Evolutionary conservation across 2,329 filamentous ascomycete species (phyloP).

Genomic region (Scedosporium minutisporum): DNA sequence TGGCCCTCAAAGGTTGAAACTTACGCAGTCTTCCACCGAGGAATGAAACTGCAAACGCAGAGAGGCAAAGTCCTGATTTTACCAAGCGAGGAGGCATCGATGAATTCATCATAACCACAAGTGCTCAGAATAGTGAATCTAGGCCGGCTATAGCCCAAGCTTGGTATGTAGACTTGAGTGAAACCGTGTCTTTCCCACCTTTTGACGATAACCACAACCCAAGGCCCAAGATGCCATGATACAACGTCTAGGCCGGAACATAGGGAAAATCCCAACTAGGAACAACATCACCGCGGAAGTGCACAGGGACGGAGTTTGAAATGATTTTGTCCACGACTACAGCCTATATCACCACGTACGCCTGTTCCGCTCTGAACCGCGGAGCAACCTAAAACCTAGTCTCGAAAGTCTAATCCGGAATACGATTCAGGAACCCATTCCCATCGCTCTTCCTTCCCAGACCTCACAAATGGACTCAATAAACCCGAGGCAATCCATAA

Average conservation of each 20-base stretch:
- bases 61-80: no score
- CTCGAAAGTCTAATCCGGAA: not conserved
- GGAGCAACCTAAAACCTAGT: not conserved
- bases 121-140: no score
- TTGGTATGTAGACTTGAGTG: no score
- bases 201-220: no score
- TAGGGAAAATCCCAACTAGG: not conserved
- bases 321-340: not conserved
- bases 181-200: no score
- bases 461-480: not conserved
- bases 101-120: no score
- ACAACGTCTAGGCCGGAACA: not conserved
- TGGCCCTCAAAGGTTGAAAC: no score
- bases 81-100: no score
- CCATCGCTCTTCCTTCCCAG: not conserved
- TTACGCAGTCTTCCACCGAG: no score
- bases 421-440: not conserved
- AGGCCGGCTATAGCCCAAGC: no score
- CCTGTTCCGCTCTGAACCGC: not conserved
- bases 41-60: no score
- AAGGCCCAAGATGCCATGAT: not conserved
- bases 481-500: not conserved
- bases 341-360: slow-evolving; percentile 1
- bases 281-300: not conserved
- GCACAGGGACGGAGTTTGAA: not conserved